Evolutionary conservation across 805 yeast genomes (phyloP).

Genomic region (Blastobotrys americana): DNA sequence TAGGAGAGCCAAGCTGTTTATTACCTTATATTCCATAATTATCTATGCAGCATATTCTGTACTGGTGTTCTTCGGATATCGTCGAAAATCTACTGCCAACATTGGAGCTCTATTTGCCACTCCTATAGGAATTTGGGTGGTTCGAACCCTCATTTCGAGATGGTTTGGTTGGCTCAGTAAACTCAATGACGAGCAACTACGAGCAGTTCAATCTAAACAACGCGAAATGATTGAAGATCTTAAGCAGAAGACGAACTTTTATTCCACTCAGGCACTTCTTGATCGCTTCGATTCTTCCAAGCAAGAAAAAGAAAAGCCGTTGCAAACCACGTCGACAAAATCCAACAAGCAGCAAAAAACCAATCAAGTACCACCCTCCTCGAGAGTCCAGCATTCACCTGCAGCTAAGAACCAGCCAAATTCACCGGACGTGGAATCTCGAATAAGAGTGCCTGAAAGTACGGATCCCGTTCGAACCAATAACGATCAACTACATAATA

Average conservation of each 20-base stretch:
- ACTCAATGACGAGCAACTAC: slow-evolving; percentile 26
- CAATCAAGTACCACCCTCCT: background rate
- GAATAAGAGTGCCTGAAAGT: background rate
- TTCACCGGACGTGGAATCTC: background rate
- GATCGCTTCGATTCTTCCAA: slow-evolving; percentile 52
- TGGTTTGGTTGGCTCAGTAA: slow-evolving; percentile 20
- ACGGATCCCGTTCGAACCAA: background rate
- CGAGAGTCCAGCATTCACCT: no score
- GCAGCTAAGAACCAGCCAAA: background rate
- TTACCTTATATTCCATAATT: slow-evolving; percentile 28
- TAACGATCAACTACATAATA: background rate
- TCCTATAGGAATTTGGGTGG: slow-evolving; percentile 18
- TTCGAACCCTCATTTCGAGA: slow-evolving; percentile 12
- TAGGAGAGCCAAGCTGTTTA: slow-evolving; percentile 26
- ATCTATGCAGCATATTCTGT: slow-evolving; percentile 23
- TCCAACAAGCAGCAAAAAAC: background rate
- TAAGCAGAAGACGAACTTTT: slow-evolving; percentile 65
- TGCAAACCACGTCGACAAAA: background rate
- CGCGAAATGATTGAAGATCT: slow-evolving; percentile 54
- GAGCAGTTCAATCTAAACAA: slow-evolving; percentile 40
- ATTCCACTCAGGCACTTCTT: slow-evolving; percentile 66
- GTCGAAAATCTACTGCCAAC: slow-evolving; percentile 5
- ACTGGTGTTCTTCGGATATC: slow-evolving; percentile 14
- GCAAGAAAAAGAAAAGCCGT: slow-evolving; percentile 27
- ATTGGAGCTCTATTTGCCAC: slow-evolving; percentile 9